phyloP scores from a whole-genome alignment of 139 green algal genomes.

The Chlorella ohadii region DNA sequence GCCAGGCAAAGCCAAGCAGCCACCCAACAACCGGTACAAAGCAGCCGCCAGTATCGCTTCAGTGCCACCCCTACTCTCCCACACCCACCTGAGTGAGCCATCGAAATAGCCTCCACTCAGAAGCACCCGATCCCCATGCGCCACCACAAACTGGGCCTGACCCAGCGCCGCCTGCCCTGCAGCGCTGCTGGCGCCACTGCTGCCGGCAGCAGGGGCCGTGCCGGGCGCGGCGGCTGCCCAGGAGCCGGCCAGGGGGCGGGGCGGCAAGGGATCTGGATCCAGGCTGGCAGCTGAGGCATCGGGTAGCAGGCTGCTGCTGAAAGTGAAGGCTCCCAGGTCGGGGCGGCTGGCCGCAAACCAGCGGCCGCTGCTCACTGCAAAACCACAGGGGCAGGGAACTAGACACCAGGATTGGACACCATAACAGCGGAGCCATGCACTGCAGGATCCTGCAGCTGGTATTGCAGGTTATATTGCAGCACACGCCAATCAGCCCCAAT shows the following conservation, averaged over 20 bases:
- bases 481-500: too few species aligned
- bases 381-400: too few species aligned
- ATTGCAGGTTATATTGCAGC: too few species aligned
- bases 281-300: constrained; percentile 35
- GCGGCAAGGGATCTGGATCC: constrained; percentile 42
- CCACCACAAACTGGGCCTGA: constrained; percentile 45
- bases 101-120: constrained; percentile 70
- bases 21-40: too few species aligned
- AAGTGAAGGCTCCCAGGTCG: constrained; percentile 52
- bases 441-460: too few species aligned
- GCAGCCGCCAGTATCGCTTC: too few species aligned
- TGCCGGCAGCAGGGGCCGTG: too few species aligned
- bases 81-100: constrained; percentile 41
- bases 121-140: constrained; percentile 41
- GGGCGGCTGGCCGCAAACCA: constrained; percentile 25
- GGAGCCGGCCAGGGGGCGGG: constrained; percentile 15
- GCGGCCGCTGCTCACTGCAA: background rate
- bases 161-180: too few species aligned
- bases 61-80: too few species aligned
- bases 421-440: too few species aligned
- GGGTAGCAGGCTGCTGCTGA: constrained; percentile 28
- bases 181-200: too few species aligned
- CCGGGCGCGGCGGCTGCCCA: constrained; percentile 40
- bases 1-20: too few species aligned
- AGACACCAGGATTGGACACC: background rate